A percentile compares a stretch with the other conserved stretches of the same genome.
phyloP scores from a whole-genome alignment of 2,329 filamentous ascomycete genomes.

The Aspergillus calidoustus region DNA sequence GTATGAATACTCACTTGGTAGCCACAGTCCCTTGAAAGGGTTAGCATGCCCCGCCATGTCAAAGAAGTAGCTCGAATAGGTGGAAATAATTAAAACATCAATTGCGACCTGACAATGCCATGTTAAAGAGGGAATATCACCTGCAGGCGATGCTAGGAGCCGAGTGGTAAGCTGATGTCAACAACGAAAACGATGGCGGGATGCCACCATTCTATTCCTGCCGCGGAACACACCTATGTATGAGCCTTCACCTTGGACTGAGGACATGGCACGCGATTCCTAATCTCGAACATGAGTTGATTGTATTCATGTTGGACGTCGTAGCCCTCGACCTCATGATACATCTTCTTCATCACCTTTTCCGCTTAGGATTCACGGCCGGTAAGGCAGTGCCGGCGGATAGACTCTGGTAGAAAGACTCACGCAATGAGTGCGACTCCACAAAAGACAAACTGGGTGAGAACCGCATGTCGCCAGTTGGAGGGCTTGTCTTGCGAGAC shows the following conservation, averaged over 20 bases:
- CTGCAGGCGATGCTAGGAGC: not conserved
- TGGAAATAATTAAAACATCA: not conserved
- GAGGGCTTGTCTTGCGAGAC: not conserved
- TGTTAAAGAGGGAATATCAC: not conserved
- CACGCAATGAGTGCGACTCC: not conserved
- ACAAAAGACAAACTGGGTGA: not conserved
- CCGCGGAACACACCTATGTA: not conserved
- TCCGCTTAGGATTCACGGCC: not conserved
- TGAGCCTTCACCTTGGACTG: not conserved
- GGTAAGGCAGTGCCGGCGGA: not conserved
- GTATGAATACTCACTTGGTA: not conserved
- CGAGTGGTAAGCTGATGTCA: not conserved
- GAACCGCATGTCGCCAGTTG: not conserved
- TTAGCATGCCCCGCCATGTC: not conserved
- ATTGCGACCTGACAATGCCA: not conserved
- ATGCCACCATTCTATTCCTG: not conserved
- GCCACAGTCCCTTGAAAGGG: not conserved
- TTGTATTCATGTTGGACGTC: not conserved
- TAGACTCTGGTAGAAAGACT: not conserved
- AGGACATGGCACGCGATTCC: not conserved
- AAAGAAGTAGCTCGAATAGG: conserved; percentile 1
- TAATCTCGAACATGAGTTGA: not conserved
- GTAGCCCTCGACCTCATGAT: not conserved
- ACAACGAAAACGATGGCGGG: too few relatives aligned
- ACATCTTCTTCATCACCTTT: not conserved